Evolutionary conservation across 106 monocot species (phyloP).

Genomic region (Allium fistulosum): DNA sequence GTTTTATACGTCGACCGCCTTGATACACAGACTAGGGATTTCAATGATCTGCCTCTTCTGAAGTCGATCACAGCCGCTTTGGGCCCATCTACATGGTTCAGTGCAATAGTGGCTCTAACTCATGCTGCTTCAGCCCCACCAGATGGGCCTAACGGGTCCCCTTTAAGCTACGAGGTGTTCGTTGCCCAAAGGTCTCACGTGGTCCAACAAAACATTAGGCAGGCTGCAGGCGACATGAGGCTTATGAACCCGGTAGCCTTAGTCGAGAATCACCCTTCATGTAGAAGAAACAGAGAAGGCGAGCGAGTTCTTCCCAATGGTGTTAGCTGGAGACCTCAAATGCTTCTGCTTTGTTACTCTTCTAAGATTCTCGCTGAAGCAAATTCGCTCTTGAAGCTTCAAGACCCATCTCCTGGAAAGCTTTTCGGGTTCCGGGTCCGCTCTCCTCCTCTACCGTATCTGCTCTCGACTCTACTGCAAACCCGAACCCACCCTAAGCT

Average conservation of each 20-base stretch:
- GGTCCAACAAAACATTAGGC: conserved; percentile 78
- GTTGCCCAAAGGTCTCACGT: conserved; percentile 79
- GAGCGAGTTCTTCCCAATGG: conserved; percentile 85
- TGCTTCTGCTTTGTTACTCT: conserved; percentile 82
- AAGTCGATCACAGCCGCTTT: conserved; percentile 50
- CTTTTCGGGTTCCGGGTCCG: conserved; percentile 75
- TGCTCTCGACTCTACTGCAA: conserved; percentile 88
- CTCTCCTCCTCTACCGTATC: conserved; percentile 81
- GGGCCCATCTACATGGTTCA: conserved; percentile 89
- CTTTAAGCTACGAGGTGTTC: conserved; percentile 75
- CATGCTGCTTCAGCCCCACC: conserved; percentile 91
- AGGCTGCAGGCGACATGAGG: conserved; percentile 85
- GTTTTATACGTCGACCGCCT: conserved; percentile 90
- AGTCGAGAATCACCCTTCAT: conserved; percentile 88
- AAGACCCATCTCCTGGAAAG: conserved; percentile 64
- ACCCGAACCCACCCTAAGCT: conserved; percentile 77
- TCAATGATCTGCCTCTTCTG: conserved; percentile 80
- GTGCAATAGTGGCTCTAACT: conserved; percentile 83
- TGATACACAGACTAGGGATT: conserved; percentile 83
- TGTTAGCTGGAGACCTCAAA: conserved; percentile 69
- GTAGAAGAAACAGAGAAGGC: conserved; percentile 75
- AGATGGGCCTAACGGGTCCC: conserved; percentile 72
- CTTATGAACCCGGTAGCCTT: conserved; percentile 90
- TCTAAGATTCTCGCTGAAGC: conserved; percentile 94
- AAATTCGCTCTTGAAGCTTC: conserved; percentile 75